These are phyloP conservation scores for Jamesozyma lodderae DNA, from an alignment of 805 yeast genomes.

Conservation along the genomic window DNA sequence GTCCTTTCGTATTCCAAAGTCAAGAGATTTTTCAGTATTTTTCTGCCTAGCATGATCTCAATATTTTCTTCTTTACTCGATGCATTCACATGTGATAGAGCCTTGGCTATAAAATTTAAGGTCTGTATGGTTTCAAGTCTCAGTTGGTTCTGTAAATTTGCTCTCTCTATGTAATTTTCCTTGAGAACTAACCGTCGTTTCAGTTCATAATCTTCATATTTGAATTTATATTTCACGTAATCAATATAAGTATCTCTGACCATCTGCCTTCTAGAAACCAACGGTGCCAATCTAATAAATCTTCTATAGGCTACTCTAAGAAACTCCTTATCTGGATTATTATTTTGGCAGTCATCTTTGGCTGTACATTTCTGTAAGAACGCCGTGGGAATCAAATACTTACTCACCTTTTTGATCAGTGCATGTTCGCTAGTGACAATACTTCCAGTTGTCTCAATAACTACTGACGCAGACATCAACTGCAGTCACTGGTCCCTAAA, in stretches of 20 bases:
- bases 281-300: slow-evolving; percentile 21
- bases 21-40: slow-evolving; percentile 23
- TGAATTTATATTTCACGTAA: slow-evolving; percentile 25
- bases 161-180: background rate
- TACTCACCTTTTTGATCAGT: background rate
- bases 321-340: slow-evolving; percentile 3
- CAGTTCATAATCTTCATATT: slow-evolving; percentile 19
- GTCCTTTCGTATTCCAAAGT: slow-evolving; percentile 22
- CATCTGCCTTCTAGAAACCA: slow-evolving; percentile 22
- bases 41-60: slow-evolving; percentile 6
- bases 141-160: background rate
- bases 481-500: background rate
- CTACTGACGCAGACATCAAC: background rate
- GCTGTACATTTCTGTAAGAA: too few relatives aligned
- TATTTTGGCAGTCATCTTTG: too few relatives aligned
- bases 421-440: background rate
- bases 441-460: background rate
- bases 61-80: background rate
- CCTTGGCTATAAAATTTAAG: slow-evolving; percentile 19
- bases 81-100: slow-evolving; percentile 11
- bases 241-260: slow-evolving; percentile 20
- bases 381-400: background rate
- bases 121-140: slow-evolving; percentile 9
- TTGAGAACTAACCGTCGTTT: slow-evolving; percentile 14
- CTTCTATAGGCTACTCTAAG: slow-evolving; percentile 18